Evolutionary conservation across 192 early-diverging fungal species (phyloP).

Genomic region (Coemansia furcata): DNA sequence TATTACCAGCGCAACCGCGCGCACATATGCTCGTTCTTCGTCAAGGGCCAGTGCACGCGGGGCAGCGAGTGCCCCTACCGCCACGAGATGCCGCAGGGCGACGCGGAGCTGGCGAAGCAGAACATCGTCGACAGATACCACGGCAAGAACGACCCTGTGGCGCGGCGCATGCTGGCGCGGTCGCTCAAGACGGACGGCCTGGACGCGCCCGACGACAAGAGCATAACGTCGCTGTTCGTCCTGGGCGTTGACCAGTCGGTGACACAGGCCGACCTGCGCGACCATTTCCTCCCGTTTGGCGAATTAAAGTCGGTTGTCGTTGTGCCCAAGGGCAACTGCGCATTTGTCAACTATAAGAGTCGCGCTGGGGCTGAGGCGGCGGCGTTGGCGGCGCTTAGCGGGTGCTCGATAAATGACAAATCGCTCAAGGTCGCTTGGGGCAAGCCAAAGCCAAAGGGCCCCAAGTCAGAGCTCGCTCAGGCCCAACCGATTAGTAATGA

Average conservation of each 20-base stretch:
- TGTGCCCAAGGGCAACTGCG: constrained; percentile 74
- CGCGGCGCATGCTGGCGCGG: constrained; percentile 73
- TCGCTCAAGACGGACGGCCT: constrained; percentile 51
- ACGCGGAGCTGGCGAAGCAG: constrained; percentile 82
- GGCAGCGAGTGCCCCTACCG: constrained; percentile 94
- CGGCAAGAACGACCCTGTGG: constrained; percentile 93
- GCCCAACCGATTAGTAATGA: not conserved
- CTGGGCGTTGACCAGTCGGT: constrained; percentile 75
- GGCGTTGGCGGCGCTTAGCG: constrained; percentile 65
- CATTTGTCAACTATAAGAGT: constrained; percentile 87
- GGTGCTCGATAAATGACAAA: constrained; percentile 70
- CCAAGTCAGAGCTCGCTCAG: constrained; percentile 52
- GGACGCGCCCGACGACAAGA: constrained; percentile 72
- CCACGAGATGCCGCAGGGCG: constrained; percentile 84
- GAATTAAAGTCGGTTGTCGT: constrained; percentile 87
- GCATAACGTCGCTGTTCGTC: constrained; percentile 83
- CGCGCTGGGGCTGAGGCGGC: constrained; percentile 86
- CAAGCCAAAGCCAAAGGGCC: constrained; percentile 68
- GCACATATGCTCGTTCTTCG: constrained; percentile 95
- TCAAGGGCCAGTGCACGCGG: constrained; percentile 91
- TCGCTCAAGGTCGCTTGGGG: constrained; percentile 83
- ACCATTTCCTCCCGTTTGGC: constrained; percentile 78
- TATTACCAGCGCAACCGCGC: constrained; percentile 89
- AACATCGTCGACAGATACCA: constrained; percentile 96
- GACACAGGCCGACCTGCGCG: constrained; percentile 66